Base-by-base conservation (phyloP, 2,329 filamentous ascomycete species). In the Cercospora sesami region DNA sequence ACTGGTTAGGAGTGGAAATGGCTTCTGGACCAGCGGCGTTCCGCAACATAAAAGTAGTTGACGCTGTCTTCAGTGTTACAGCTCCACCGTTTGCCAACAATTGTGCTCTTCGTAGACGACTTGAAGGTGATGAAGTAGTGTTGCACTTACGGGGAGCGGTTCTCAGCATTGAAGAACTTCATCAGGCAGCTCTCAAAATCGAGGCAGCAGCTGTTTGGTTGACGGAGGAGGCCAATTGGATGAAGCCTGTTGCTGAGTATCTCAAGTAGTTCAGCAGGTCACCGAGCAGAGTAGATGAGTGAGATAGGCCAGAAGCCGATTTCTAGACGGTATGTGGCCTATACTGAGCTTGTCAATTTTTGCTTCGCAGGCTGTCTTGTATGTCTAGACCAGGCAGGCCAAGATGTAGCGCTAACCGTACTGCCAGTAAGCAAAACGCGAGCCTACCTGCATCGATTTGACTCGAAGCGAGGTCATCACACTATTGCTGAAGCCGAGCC, bases 1-100 rank as follows among this genome's bases (percentile, higher is more conserved):
- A 64, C 18, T 64, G 42, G 21, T 21, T 64, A 9, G 61, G 61
- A 10, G 51, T n/a, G 28, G 33, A 64, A 18, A 33, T 55, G 26
- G 18, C 2, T 12, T 31, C 42, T n/a, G 42, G 45, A 16, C 12
- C 26, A 3, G 23, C 16, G 3, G 8, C 30, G 18, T 57, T 55
- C 23, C 18, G 18, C 26, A 55, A 36, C 28, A 26, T 64, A n/a
- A 48, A 64, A 42, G 28, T 64, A 4, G n/a, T 57, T 7, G 48
- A 26, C 26, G 61, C 28, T 26, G 14, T 23, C 18, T 36, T 60
- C 23, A 23, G 30, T 39, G 58, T 36, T 23, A 31, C 12, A 21
- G 58, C 30, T 14, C 58, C 58, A 5, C 58, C 58, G 9, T 60
- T 60, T 26, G 58, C 28, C 30, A 60, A 60, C 12, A 33, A 60